Percentiles rank a stretch among this genome's conserved stretches.
Conservation (phyloP, 306 rosid species). For the Clitoria ternatea region DNA sequence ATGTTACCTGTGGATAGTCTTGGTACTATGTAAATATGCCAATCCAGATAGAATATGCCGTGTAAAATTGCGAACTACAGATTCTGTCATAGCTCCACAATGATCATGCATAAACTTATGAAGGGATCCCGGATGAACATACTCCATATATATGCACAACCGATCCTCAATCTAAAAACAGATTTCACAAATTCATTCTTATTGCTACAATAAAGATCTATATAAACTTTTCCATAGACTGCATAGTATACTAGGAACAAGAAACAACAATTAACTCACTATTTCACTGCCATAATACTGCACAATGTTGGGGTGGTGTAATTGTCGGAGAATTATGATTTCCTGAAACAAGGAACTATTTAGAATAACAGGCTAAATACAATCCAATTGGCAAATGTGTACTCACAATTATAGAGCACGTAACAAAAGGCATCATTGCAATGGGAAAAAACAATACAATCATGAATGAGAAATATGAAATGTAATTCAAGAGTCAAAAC, state of each 20-base stretch:
- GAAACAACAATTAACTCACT: slow-evolving; percentile 44
- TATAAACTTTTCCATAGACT: neutral
- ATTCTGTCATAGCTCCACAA: slow-evolving; percentile 72
- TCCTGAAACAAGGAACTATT: slow-evolving; percentile 56
- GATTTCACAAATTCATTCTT: slow-evolving; percentile 8
- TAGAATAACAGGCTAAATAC: slow-evolving; percentile 21
- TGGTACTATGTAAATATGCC: slow-evolving; percentile 70
- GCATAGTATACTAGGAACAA: neutral
- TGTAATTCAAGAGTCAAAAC: slow-evolving; percentile 8
- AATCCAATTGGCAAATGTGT: neutral
- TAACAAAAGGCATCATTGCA: neutral
- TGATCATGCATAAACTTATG: slow-evolving; percentile 68
- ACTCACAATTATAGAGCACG: neutral
- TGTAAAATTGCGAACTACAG: slow-evolving; percentile 81
- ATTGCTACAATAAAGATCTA: neutral
- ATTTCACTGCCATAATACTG: slow-evolving; percentile 81
- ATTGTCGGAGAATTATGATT: slow-evolving; percentile 65
- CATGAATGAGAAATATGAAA: neutral
- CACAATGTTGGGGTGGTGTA: slow-evolving; percentile 86
- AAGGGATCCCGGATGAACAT: slow-evolving; percentile 82
- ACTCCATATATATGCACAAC: slow-evolving; percentile 88
- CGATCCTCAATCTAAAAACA: slow-evolving; percentile 62
- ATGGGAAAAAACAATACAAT: neutral
- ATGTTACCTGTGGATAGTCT: slow-evolving; percentile 81
- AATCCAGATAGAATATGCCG: slow-evolving; percentile 79